A percentile compares a stretch with the other conserved stretches of the same genome.
phyloP scores from a whole-genome alignment of 2,329 filamentous ascomycete species.

The Aspergillus flavus region DNA sequence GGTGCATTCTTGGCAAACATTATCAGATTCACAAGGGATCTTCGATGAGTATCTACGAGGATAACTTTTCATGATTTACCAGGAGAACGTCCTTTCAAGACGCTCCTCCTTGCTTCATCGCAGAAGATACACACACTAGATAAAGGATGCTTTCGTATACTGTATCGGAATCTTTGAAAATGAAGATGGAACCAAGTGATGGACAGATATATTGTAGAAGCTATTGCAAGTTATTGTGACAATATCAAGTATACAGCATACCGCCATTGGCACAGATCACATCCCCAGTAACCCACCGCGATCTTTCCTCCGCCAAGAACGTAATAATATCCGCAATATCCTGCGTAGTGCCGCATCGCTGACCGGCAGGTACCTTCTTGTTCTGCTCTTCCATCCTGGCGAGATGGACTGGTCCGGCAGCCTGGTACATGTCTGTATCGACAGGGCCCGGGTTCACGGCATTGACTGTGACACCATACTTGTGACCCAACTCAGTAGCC shows the following conservation, averaged over 20 bases:
- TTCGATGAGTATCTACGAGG: too few species aligned
- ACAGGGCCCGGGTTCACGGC: conserved; percentile 33
- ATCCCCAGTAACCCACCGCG: conserved; percentile 26
- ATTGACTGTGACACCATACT: conserved; percentile 35
- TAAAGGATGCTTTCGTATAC: too few species aligned
- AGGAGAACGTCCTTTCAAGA: too few species aligned
- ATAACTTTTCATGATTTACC: too few species aligned
- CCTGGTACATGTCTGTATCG: conserved; percentile 25
- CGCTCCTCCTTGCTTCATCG: too few species aligned
- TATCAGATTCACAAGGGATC: too few species aligned
- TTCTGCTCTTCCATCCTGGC: conserved; percentile 20
- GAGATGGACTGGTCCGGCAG: conserved; percentile 16
- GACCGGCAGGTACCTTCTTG: conserved; percentile 21
- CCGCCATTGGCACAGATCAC: conserved; percentile 25
- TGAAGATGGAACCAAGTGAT: too few species aligned
- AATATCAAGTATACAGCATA: conserved; percentile 17
- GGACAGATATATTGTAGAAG: too few species aligned
- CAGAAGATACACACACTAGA: too few species aligned
- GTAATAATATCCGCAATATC: conserved; percentile 25
- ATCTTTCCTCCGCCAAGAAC: conserved; percentile 21
- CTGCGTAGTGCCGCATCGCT: conserved; percentile 14
- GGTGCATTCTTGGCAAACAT: too few species aligned
- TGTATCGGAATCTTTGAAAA: too few species aligned
- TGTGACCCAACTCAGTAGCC: conserved; percentile 41
- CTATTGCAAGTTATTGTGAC: not conserved